These are phyloP conservation scores for Xylaria sp. DNA, from an alignment of 2,329 filamentous ascomycete genomes.

Conservation along the genomic window DNA sequence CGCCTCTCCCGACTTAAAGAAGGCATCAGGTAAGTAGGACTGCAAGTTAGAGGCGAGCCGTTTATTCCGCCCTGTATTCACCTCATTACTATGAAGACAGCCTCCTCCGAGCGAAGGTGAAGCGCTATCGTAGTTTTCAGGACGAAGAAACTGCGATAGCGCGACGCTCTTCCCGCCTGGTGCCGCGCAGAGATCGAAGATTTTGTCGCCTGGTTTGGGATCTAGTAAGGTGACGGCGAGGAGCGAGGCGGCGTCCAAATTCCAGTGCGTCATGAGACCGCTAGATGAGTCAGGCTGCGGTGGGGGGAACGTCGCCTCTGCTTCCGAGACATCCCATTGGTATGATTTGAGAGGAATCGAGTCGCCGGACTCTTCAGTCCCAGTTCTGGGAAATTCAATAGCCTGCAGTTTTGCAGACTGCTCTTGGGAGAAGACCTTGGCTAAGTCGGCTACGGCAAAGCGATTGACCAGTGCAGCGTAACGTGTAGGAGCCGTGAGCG, in stretches of 20 bases:
- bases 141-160: slow-evolving; percentile 43
- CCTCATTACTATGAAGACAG: slow-evolving; percentile 53
- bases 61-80: slow-evolving; percentile 48
- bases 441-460: slow-evolving; percentile 36
- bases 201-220: slow-evolving; percentile 50
- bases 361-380: background rate
- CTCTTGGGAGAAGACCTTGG: slow-evolving; percentile 34
- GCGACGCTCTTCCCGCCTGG: slow-evolving; percentile 41
- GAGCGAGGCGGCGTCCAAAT: slow-evolving; percentile 47
- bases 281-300: slow-evolving; percentile 38
- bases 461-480: slow-evolving; percentile 47
- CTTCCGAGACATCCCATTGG: slow-evolving; percentile 35
- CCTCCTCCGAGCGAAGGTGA: slow-evolving; percentile 42
- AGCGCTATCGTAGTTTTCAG: slow-evolving; percentile 30
- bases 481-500: slow-evolving; percentile 43
- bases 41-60: slow-evolving; percentile 47
- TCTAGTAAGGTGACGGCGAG: slow-evolving; percentile 49
- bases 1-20: slow-evolving; percentile 42
- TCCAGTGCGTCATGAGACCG: slow-evolving; percentile 47
- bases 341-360: slow-evolving; percentile 33
- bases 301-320: slow-evolving; percentile 41
- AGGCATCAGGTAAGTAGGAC: slow-evolving; percentile 41
- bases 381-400: slow-evolving; percentile 33
- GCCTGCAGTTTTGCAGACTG: slow-evolving; percentile 32
- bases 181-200: slow-evolving; percentile 55